phyloP scores from a whole-genome alignment of 805 yeast genomes.

The Zygosaccharomyces bailii region DNA sequence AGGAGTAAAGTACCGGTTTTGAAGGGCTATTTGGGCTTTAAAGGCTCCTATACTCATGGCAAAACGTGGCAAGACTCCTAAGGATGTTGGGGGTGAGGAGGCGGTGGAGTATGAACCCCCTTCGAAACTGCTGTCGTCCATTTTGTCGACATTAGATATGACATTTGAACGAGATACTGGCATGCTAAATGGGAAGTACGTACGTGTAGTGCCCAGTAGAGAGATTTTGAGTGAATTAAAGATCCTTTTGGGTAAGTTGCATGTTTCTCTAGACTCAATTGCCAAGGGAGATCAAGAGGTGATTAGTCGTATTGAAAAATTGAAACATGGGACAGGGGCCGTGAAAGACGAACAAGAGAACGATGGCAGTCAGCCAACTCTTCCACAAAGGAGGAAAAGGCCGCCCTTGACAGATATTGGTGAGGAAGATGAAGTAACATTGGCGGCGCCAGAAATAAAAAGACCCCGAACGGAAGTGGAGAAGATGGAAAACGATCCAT shows the following conservation, averaged over 20 bases:
- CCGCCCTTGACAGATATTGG: conserved; percentile 15
- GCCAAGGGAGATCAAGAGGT: conserved; percentile 24
- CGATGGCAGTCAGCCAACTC: neutral
- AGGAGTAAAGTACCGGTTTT: neutral
- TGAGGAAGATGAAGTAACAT: conserved; percentile 15
- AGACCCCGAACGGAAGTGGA: conserved; percentile 18
- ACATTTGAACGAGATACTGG: conserved; percentile 60
- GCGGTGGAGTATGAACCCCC: conserved; percentile 35
- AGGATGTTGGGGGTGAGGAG: conserved; percentile 29
- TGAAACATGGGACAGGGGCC: neutral
- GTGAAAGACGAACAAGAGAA: conserved; percentile 1
- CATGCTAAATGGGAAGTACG: conserved; percentile 54
- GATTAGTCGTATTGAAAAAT: conserved; percentile 9
- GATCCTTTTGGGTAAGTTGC: conserved; percentile 34
- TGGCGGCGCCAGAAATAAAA: conserved; percentile 14
- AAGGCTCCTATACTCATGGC: conserved; percentile 11
- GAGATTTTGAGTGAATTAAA: conserved; percentile 45
- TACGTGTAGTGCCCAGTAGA: conserved; percentile 41
- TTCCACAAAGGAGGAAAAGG: conserved; percentile 16
- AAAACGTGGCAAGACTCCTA: conserved; percentile 30
- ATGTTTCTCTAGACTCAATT: conserved; percentile 23
- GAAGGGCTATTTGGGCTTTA: conserved; percentile 21
- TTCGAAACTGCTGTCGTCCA: conserved; percentile 44
- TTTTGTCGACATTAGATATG: conserved; percentile 50
- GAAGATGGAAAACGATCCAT: conserved; percentile 51